These are phyloP conservation scores for Nymphaea colorata DNA, from an alignment of 164 flowering plant species.

Conservation along the genomic window DNA sequence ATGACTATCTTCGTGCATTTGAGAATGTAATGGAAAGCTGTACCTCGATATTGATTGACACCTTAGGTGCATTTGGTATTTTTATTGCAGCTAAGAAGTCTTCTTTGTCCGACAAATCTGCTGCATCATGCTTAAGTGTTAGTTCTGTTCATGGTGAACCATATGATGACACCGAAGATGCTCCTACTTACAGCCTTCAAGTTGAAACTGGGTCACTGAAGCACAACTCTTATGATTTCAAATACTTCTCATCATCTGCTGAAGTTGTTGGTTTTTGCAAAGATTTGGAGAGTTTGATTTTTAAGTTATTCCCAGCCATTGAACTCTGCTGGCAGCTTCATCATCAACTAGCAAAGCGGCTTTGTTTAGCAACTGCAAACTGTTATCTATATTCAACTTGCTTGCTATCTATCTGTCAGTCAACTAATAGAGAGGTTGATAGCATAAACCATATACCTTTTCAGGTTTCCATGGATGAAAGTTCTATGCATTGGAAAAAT, in stretches of 20 bases:
- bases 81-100: conserved; percentile 22
- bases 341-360: conserved; percentile 47
- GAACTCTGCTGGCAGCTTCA: conserved; percentile 77
- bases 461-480: conserved; percentile 2
- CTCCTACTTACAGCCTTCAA: conserved; percentile 1
- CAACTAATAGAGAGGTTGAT: conserved; percentile 14
- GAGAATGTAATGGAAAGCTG: conserved; percentile 51
- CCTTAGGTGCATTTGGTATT: conserved; percentile 25
- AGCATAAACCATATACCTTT: conserved; percentile 11
- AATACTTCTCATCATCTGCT: conserved; percentile 17
- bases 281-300: conserved; percentile 37
- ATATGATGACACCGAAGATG: conserved; percentile 16
- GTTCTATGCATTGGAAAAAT: conserved; percentile 34
- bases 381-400: conserved; percentile 52
- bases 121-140: conserved; percentile 8
- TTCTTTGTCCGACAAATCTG: conserved; percentile 14
- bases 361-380: conserved; percentile 33
- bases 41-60: conserved; percentile 26
- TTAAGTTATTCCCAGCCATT: conserved; percentile 42
- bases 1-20: conserved; percentile 74
- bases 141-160: not conserved
- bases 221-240: conserved; percentile 14
- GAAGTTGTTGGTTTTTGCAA: conserved; percentile 35
- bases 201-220: conserved; percentile 6
- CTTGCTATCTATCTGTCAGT: conserved; percentile 30